A percentile compares a stretch with the other conserved stretches of the same genome.
Evolutionary conservation across 2,329 filamentous ascomycete species (phyloP).

Genomic region (Colletotrichum zoysiae): DNA sequence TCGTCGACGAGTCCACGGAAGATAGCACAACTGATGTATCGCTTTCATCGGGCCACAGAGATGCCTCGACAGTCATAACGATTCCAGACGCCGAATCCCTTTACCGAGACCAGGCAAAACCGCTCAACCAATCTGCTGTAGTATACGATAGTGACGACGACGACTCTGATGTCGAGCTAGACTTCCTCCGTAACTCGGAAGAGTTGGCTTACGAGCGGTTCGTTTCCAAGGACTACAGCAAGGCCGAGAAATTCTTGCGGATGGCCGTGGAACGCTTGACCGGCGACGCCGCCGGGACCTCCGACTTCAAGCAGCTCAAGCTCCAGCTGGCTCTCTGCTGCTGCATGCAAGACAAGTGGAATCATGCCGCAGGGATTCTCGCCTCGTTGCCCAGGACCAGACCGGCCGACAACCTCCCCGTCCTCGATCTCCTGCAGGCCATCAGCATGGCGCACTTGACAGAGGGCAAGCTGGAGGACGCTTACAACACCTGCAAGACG

Average conservation of each 20-base stretch:
- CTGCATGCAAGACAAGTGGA: conserved; percentile 24
- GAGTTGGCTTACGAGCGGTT: conserved; percentile 26
- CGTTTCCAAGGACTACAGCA: conserved; percentile 13
- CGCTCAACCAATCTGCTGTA: background rate
- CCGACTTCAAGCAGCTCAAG: conserved; percentile 21
- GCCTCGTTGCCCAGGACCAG: conserved; percentile 3
- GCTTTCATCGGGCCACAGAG: background rate
- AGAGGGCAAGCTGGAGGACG: background rate
- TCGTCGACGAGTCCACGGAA: conserved; percentile 4
- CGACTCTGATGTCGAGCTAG: conserved; percentile 14
- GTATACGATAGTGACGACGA: conserved; percentile 14
- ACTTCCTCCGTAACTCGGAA: conserved; percentile 18
- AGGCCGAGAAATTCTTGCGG: conserved; percentile 24
- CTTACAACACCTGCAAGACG: background rate
- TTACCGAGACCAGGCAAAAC: background rate
- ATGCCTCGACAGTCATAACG: conserved; percentile 2
- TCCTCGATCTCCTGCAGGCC: conserved; percentile 9
- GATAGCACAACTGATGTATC: conserved; percentile 1
- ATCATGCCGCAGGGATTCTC: conserved; percentile 2
- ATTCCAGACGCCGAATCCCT: background rate
- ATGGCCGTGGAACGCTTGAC: conserved; percentile 17
- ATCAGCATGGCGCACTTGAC: conserved; percentile 4
- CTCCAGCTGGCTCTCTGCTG: conserved; percentile 13
- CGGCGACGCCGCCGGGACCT: background rate
- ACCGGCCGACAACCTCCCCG: conserved; percentile 5